Conservation (phyloP, 345 rosid species). For the Jatropha curcas region DNA sequence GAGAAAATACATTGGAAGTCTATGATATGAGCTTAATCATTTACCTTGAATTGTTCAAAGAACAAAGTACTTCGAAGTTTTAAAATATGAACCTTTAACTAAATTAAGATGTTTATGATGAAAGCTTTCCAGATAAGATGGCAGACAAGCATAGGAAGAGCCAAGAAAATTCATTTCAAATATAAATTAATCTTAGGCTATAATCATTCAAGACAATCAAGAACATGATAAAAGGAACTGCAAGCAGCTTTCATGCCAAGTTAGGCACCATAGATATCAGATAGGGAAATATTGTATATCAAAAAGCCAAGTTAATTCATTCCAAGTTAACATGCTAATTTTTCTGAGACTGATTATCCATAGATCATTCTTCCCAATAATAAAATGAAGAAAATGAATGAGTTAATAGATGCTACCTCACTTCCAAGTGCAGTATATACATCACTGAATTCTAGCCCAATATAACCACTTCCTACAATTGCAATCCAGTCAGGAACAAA, state of each 20-base stretch:
- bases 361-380: not conserved
- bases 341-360: not conserved
- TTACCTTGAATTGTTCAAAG: not conserved
- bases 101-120: not conserved
- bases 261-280: too few relatives aligned
- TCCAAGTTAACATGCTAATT: too few relatives aligned
- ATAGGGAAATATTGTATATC: too few relatives aligned
- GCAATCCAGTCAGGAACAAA: slow-evolving; percentile 97
- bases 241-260: too few relatives aligned
- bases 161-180: not conserved
- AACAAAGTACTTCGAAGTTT: not conserved
- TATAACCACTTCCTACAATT: slow-evolving; percentile 97
- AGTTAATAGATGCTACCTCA: slow-evolving; percentile 57
- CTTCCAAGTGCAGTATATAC: slow-evolving; percentile 99
- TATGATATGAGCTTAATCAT: not conserved
- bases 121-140: not conserved
- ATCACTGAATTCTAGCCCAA: slow-evolving; percentile 99
- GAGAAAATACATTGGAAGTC: not conserved
- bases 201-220: not conserved
- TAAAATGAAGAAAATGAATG: not conserved
- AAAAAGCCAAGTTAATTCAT: too few relatives aligned
- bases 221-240: too few relatives aligned
- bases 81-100: not conserved
- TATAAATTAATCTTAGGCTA: not conserved
- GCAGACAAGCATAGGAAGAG: not conserved